These are phyloP conservation scores for Teunomyces aglyptinius DNA, from an alignment of 805 yeast species.

Conservation along the genomic window DNA sequence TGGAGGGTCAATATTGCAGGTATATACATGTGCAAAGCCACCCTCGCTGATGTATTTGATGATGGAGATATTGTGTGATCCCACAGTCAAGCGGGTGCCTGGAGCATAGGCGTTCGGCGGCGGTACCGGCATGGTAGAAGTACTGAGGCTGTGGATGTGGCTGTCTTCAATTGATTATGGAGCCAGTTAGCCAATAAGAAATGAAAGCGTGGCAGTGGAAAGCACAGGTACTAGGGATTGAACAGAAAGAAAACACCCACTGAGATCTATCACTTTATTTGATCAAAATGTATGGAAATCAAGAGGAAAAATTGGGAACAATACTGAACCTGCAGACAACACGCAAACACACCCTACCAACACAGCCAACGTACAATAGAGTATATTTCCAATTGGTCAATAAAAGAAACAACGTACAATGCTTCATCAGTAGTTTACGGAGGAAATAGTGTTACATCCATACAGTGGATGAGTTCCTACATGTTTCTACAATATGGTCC, in stretches of 20 bases:
- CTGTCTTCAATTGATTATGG: not conserved
- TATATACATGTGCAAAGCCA: conserved; percentile 94
- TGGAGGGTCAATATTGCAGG: conserved; percentile 67
- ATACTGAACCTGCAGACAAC: conserved; percentile 1
- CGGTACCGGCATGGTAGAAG: conserved; percentile 35
- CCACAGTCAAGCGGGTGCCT: conserved; percentile 79
- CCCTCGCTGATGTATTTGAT: conserved; percentile 78
- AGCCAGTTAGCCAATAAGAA: not conserved
- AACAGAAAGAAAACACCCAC: too few species aligned
- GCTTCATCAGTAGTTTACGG: too few species aligned
- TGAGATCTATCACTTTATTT: not conserved
- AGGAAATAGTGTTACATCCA: too few species aligned
- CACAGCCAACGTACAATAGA: too few species aligned
- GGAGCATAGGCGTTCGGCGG: conserved; percentile 66
- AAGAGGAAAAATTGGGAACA: not conserved
- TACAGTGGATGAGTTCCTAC: too few species aligned
- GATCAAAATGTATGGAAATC: not conserved
- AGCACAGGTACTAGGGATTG: too few species aligned
- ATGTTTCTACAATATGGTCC: too few species aligned
- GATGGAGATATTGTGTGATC: conserved; percentile 72
- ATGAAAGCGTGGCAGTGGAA: too few species aligned
- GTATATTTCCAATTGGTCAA: too few species aligned
- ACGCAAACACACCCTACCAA: not conserved
- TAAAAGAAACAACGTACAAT: too few species aligned
- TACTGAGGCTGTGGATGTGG: not conserved